Evolutionary conservation across 2,329 filamentous ascomycete genomes (phyloP).

Genomic region (Alternaria gaisen): DNA sequence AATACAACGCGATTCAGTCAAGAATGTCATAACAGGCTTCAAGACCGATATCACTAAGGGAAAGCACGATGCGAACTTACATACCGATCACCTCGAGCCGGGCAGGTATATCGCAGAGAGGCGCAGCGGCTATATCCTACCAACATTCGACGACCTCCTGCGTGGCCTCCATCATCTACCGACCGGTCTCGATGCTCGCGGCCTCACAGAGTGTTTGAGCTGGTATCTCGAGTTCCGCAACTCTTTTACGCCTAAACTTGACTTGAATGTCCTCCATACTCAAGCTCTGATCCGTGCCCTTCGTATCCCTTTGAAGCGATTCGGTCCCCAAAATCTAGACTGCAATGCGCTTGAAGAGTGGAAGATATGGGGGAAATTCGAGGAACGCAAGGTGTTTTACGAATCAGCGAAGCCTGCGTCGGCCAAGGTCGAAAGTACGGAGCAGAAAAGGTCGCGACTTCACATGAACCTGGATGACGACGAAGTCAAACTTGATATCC

Average conservation of each 20-base stretch:
- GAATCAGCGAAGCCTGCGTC: background rate
- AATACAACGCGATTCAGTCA: slow-evolving; percentile 25
- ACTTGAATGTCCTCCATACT: slow-evolving; percentile 39
- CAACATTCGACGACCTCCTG: slow-evolving; percentile 34
- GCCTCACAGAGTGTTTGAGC: slow-evolving; percentile 28
- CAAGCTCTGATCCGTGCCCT: slow-evolving; percentile 34
- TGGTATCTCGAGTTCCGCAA: slow-evolving; percentile 31
- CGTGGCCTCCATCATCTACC: slow-evolving; percentile 29
- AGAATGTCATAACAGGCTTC: slow-evolving; percentile 17
- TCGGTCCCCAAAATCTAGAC: slow-evolving; percentile 33
- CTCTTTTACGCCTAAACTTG: slow-evolving; percentile 30
- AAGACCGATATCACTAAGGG: slow-evolving; percentile 20
- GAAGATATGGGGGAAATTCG: slow-evolving; percentile 23
- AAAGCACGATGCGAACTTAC: slow-evolving; percentile 21
- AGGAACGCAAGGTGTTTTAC: slow-evolving; percentile 9
- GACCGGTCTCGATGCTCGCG: slow-evolving; percentile 30
- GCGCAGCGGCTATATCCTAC: slow-evolving; percentile 17
- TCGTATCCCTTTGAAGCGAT: slow-evolving; percentile 18
- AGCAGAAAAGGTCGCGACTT: slow-evolving; percentile 12
- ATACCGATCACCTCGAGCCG: slow-evolving; percentile 20
- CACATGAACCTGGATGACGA: slow-evolving; percentile 17
- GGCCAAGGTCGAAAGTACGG: accelerated
- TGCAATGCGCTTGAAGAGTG: slow-evolving; percentile 28
- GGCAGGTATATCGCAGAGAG: slow-evolving; percentile 13
- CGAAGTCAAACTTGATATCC: slow-evolving; percentile 13